phyloP scores from a whole-genome alignment of 176 grass and related monocot species.

The Ampelocalamus luodianensis region DNA sequence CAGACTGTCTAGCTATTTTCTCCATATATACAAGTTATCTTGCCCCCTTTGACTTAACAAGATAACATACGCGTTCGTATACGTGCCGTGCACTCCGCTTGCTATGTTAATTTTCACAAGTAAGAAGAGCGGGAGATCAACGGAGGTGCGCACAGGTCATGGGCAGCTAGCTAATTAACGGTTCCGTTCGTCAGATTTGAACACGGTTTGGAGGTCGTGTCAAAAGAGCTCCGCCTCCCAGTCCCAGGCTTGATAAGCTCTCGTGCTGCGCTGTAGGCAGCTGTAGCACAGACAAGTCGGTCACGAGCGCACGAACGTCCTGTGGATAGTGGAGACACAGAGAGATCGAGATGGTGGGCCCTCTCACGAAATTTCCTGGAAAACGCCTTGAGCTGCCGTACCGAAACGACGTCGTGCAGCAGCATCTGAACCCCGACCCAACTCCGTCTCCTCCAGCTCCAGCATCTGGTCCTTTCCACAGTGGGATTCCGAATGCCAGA shows the following conservation, averaged over 20 bases:
- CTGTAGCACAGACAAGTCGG: slow-evolving; percentile 1
- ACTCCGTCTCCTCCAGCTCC: neutral
- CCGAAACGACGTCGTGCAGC: neutral
- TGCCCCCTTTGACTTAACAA: no score
- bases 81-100: no score
- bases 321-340: neutral
- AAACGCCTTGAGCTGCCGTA: neutral
- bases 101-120: no score
- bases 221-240: neutral
- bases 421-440: neutral
- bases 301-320: neutral
- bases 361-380: neutral
- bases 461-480: no score
- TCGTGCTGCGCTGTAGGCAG: neutral
- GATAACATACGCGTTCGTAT: no score
- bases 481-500: neutral
- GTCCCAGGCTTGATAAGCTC: neutral
- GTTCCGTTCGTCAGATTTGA: neutral
- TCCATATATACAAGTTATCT: no score
- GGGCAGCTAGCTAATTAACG: neutral
- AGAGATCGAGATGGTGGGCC: no score
- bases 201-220: slow-evolving; percentile 30
- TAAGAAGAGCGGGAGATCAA: no score
- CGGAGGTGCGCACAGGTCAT: neutral
- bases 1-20: no score